phyloP scores from a whole-genome alignment of 1,139 yeast species.

The Candida smagusa region DNA sequence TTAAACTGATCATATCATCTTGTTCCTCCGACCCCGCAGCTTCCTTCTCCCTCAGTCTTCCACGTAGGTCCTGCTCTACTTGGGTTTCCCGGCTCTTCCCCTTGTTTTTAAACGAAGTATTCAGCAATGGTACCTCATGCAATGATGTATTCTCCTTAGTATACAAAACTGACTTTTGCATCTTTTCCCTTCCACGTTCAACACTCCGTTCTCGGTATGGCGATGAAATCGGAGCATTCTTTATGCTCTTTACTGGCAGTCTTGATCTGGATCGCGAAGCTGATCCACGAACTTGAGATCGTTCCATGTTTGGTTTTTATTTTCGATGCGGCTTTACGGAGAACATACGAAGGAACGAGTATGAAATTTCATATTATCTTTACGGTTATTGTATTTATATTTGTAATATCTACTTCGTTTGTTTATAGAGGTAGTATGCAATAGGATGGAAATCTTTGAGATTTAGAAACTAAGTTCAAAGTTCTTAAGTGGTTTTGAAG shows the following conservation, averaged over 20 bases:
- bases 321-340: not conserved
- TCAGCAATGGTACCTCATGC: conserved; percentile 17
- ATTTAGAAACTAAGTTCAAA: too few relatives aligned
- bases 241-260: conserved; percentile 16
- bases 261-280: conserved; percentile 16
- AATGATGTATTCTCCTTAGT: conserved; percentile 14
- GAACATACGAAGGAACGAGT: not conserved
- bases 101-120: conserved; percentile 15
- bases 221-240: conserved; percentile 6
- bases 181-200: conserved; percentile 14
- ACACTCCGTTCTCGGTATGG: conserved; percentile 14
- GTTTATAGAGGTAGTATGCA: too few relatives aligned
- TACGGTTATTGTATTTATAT: not conserved
- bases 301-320: not conserved
- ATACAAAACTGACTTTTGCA: conserved; percentile 15
- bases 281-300: not conserved
- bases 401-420: too few relatives aligned
- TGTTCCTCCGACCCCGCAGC: conserved; percentile 13
- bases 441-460: too few relatives aligned
- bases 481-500: too few relatives aligned
- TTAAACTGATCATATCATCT: conserved; percentile 37
- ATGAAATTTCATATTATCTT: not conserved
- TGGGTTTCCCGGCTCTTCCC: conserved; percentile 12
- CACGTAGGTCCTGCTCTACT: conserved; percentile 20
- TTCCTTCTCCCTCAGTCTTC: conserved; percentile 23